phyloP scores from a whole-genome alignment of 2,329 filamentous ascomycete species.

The Alternaria sp. region DNA sequence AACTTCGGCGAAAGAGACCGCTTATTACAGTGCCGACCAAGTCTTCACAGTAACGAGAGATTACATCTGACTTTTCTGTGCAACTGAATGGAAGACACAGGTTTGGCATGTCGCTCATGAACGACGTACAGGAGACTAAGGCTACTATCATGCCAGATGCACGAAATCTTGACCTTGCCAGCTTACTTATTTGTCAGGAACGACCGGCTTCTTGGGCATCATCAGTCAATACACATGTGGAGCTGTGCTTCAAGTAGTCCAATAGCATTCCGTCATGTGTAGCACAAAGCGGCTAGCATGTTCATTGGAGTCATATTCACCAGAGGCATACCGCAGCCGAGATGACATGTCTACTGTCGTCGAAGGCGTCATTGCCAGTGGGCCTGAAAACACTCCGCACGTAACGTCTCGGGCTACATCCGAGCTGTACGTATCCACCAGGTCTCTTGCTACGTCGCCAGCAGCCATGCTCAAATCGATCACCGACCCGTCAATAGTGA shows the following conservation, averaged over 20 bases:
- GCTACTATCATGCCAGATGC: background rate
- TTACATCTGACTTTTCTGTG: background rate
- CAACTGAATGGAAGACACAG: background rate
- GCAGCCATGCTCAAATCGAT: background rate
- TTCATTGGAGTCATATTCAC: background rate
- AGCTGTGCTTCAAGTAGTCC: background rate
- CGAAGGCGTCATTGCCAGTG: background rate
- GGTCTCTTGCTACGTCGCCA: background rate
- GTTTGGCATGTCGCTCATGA: background rate
- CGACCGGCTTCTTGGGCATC: background rate
- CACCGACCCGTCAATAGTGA: background rate
- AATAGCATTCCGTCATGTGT: background rate
- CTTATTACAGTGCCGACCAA: background rate
- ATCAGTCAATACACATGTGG: background rate
- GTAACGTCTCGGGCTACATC: conserved; percentile 2
- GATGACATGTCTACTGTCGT: background rate
- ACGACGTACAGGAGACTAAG: background rate
- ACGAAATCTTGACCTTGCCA: background rate
- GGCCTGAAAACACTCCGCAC: background rate
- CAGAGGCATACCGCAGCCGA: background rate
- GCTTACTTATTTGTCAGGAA: background rate
- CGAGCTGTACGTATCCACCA: conserved; percentile 3
- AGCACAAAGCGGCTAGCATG: background rate
- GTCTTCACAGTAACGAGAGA: background rate
- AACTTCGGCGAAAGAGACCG: background rate